Percentiles rank a stretch among this genome's conserved stretches.
Evolutionary conservation across 1,139 yeast genomes (phyloP).

Genomic region (Sugiyamaella xylanicola): DNA sequence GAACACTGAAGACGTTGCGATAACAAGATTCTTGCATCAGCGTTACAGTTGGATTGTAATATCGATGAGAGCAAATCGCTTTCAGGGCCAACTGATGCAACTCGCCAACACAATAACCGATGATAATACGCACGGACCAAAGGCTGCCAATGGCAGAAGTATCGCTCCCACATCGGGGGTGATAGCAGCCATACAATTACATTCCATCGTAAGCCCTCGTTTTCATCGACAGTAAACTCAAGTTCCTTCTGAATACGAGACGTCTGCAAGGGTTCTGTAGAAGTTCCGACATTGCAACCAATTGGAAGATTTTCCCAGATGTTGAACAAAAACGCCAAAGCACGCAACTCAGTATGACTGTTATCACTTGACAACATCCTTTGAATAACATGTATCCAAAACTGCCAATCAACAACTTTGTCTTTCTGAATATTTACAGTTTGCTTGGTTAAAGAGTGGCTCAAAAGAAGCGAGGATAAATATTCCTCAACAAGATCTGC

Average conservation of each 20-base stretch:
- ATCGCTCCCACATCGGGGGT: slow-evolving; percentile 52
- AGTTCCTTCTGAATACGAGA: slow-evolving; percentile 21
- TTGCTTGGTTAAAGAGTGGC: slow-evolving; percentile 33
- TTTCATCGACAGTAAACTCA: slow-evolving; percentile 26
- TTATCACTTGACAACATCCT: slow-evolving; percentile 65
- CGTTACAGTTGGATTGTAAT: slow-evolving; percentile 37
- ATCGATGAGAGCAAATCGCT: slow-evolving; percentile 37
- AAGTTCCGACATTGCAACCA: slow-evolving; percentile 20
- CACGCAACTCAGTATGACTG: slow-evolving; percentile 62
- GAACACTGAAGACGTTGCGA: slow-evolving; percentile 34
- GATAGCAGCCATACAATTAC: slow-evolving; percentile 59
- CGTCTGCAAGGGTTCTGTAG: not conserved
- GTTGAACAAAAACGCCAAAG: slow-evolving; percentile 67
- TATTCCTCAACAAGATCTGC: slow-evolving; percentile 51
- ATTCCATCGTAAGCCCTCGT: slow-evolving; percentile 29
- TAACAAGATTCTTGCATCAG: slow-evolving; percentile 37
- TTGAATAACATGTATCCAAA: slow-evolving; percentile 67
- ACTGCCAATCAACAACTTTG: slow-evolving; percentile 62
- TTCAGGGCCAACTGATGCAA: slow-evolving; percentile 47
- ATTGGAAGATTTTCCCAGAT: slow-evolving; percentile 73
- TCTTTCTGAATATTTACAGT: slow-evolving; percentile 35
- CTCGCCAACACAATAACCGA: slow-evolving; percentile 69
- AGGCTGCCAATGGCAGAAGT: slow-evolving; percentile 80
- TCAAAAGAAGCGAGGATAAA: slow-evolving; percentile 37
- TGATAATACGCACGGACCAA: slow-evolving; percentile 69